Evolutionary conservation across 306 rosid species (phyloP).

Genomic region (Oxytropis ochrocephala): DNA sequence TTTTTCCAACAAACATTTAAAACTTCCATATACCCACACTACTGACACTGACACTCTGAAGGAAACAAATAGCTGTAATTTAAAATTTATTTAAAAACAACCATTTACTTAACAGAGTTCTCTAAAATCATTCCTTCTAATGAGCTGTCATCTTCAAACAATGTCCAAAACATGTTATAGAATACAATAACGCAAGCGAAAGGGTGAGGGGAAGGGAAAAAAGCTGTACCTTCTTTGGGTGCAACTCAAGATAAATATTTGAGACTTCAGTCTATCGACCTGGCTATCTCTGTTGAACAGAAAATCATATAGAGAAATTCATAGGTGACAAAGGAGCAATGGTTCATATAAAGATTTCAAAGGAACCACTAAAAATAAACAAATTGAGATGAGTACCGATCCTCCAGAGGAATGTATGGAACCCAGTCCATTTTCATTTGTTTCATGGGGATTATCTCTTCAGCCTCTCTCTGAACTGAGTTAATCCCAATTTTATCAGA

Average conservation of each 20-base stretch:
- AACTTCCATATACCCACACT: background rate
- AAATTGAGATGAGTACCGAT: conserved; percentile 27
- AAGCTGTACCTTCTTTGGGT: conserved; percentile 74
- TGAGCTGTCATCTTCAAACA: no score
- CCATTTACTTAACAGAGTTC: background rate
- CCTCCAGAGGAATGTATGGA: conserved; percentile 75
- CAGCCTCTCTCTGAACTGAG: conserved; percentile 88
- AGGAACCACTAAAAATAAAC: conserved; percentile 11
- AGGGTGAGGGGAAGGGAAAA: background rate
- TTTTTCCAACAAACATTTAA: background rate
- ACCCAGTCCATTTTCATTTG: conserved; percentile 99
- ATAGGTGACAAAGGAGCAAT: conserved; percentile 8
- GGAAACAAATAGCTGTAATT: background rate
- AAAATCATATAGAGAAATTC: conserved; percentile 11
- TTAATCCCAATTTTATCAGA: conserved; percentile 83
- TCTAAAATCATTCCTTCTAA: background rate
- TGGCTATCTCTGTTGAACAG: conserved; percentile 55
- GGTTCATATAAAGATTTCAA: background rate
- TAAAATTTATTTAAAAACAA: background rate
- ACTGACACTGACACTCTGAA: background rate
- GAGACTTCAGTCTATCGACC: conserved; percentile 53
- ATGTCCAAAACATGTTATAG: no score
- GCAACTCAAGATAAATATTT: conserved; percentile 79
- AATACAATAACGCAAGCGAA: background rate
- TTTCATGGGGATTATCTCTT: conserved; percentile 91